Evolutionary conservation across 768 basidiomycete species (phyloP).

Genomic region (Hysterangium stoloniferum): DNA sequence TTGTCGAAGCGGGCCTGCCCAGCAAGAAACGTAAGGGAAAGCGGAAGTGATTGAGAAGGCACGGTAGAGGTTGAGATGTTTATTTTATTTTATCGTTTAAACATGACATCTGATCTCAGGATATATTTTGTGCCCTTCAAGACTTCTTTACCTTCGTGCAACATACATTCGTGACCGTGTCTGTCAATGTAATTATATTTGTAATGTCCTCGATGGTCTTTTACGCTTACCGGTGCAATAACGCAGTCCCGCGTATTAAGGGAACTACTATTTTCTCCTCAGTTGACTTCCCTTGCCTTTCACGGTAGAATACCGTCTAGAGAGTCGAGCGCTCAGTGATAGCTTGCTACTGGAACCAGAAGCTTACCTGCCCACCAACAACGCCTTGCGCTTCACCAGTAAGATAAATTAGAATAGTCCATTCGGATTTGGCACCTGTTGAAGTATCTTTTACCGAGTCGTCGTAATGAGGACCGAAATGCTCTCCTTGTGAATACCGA

Average conservation of each 20-base stretch:
- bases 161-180: slow-evolving; percentile 64
- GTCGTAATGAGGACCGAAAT: slow-evolving; percentile 74
- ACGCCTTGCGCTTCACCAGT: slow-evolving; percentile 68
- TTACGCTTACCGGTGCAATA: slow-evolving; percentile 51
- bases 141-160: slow-evolving; percentile 66
- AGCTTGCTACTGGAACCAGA: not conserved
- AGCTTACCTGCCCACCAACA: slow-evolving; percentile 54
- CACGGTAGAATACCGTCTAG: slow-evolving; percentile 66
- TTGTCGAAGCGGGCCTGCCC: slow-evolving; percentile 86
- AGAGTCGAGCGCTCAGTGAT: slow-evolving; percentile 10
- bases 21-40: slow-evolving; percentile 37
- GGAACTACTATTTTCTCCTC: slow-evolving; percentile 46
- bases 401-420: slow-evolving; percentile 71
- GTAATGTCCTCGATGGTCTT: slow-evolving; percentile 1
- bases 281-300: slow-evolving; percentile 39
- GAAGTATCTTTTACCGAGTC: slow-evolving; percentile 53
- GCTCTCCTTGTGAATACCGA: slow-evolving; percentile 53
- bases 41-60: slow-evolving; percentile 6
- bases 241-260: slow-evolving; percentile 52
- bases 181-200: slow-evolving; percentile 25
- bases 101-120: slow-evolving; percentile 67
- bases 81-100: slow-evolving; percentile 23
- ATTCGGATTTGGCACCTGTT: slow-evolving; percentile 61
- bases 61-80: not conserved
- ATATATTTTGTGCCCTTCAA: slow-evolving; percentile 61